Conservation (phyloP, 73 alveolate species). For the Effrenium voratum region DNA sequence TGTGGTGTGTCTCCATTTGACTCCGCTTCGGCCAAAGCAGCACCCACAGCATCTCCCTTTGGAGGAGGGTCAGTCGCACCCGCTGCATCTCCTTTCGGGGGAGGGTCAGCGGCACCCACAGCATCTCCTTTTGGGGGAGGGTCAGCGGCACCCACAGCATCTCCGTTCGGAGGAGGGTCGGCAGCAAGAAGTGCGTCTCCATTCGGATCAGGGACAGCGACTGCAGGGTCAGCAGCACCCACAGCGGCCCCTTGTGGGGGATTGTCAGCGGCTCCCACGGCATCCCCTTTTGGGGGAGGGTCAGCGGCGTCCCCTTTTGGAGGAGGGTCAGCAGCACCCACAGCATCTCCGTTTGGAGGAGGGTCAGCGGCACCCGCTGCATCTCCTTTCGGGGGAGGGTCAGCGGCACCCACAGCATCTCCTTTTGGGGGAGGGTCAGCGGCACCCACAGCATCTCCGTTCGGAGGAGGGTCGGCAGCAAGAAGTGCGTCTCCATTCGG, state of each 20-base stretch:
- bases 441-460: background rate
- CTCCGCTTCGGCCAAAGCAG: background rate
- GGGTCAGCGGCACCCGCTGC: background rate
- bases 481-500: background rate
- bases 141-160: background rate
- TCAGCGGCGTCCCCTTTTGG: background rate
- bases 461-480: background rate
- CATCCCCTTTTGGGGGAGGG: background rate
- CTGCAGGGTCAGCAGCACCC: background rate
- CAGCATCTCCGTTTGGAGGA: background rate
- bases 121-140: background rate
- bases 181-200: slow-evolving; percentile 10
- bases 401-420: background rate
- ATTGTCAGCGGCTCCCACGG: background rate
- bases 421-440: background rate
- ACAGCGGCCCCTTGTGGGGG: too few species aligned
- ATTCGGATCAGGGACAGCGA: background rate
- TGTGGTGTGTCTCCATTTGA: background rate
- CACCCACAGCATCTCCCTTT: slow-evolving; percentile 36
- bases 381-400: background rate
- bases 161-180: background rate
- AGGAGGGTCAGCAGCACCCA: background rate
- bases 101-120: background rate
- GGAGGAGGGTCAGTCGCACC: slow-evolving; percentile 4
- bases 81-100: slow-evolving; percentile 10